Conservation (phyloP, 352 stramenopile genomes). For the Phytophthora quininea region DNA sequence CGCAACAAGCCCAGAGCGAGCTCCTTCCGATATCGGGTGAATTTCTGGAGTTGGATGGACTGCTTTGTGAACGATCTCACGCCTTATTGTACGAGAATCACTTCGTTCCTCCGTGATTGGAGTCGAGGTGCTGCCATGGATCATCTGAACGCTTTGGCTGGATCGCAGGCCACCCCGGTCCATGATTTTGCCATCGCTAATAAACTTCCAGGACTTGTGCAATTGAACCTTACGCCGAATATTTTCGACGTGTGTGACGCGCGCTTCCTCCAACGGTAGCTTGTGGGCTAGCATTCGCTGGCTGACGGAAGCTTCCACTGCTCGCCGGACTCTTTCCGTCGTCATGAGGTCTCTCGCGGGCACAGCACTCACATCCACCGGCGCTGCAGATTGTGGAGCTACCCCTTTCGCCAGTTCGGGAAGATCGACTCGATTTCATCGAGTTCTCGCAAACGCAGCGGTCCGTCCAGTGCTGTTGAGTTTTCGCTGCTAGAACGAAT, state of each 20-base stretch:
- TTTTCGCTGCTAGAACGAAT: neutral
- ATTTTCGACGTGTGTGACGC: conserved; percentile 46
- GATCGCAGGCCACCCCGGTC: neutral
- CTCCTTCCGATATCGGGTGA: too few relatives aligned
- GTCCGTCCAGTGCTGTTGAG: neutral
- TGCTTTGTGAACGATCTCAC: too few relatives aligned
- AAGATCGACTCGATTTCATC: conserved; percentile 52
- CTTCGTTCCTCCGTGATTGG: conserved; percentile 5
- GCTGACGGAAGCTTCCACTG: conserved; percentile 23
- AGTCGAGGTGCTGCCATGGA: neutral
- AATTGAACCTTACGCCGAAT: conserved; percentile 63
- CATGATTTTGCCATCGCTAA: conserved; percentile 9
- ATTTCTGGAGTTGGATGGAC: too few relatives aligned
- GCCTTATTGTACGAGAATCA: neutral
- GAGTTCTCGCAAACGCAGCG: conserved; percentile 43
- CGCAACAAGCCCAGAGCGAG: neutral
- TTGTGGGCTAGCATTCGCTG: conserved; percentile 32
- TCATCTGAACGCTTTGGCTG: conserved; percentile 9
- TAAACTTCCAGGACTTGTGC: conserved; percentile 63
- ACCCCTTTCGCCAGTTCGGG: conserved; percentile 46
- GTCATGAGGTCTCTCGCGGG: conserved; percentile 13
- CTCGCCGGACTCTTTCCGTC: conserved; percentile 17
- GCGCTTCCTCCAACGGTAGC: conserved; percentile 37
- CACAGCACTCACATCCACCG: neutral
- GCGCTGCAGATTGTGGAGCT: conserved; percentile 14